Evolutionary conservation across 371 early-diverging fungal species (phyloP).

Genomic region (Zopfochytrium polystomum): DNA sequence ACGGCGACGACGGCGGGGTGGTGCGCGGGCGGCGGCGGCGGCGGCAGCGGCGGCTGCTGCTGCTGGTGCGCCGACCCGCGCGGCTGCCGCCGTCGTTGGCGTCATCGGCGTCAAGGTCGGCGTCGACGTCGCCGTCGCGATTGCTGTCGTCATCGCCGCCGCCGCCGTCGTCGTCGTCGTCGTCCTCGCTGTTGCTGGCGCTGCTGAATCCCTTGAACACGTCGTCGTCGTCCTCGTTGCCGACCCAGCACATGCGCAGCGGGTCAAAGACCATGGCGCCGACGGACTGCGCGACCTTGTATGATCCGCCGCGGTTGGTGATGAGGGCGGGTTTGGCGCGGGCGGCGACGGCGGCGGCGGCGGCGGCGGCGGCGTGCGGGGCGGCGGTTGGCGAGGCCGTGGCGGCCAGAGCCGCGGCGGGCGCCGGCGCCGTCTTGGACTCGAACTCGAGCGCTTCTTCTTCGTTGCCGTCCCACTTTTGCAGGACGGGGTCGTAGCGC

Average conservation of each 20-base stretch:
- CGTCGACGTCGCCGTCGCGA: neutral
- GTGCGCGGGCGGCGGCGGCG: neutral
- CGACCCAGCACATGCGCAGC: constrained; percentile 44
- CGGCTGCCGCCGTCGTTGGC: constrained; percentile 7
- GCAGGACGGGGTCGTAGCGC: constrained; percentile 45
- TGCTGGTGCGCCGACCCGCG: neutral
- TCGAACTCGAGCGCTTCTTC: constrained; percentile 42
- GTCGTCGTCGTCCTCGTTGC: constrained; percentile 42
- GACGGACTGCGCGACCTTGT: constrained; percentile 27
- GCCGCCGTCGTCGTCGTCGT: constrained; percentile 40
- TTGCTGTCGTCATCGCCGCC: neutral
- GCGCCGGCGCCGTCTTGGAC: neutral
- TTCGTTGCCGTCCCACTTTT: constrained; percentile 54
- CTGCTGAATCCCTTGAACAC: constrained; percentile 39
- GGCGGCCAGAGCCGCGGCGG: neutral
- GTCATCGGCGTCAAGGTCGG: neutral
- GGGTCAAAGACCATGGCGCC: constrained; percentile 51
- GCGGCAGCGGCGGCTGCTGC: neutral
- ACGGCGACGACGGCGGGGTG: constrained; percentile 13
- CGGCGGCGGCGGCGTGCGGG: neutral
- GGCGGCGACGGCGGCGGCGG: no score
- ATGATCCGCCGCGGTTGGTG: constrained; percentile 26
- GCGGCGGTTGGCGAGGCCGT: neutral
- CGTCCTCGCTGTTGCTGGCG: constrained; percentile 35
- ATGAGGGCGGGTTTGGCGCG: constrained; percentile 32